phyloP scores from a whole-genome alignment of 73 alveolate genomes.

The Paramecium tetraurelia region DNA sequence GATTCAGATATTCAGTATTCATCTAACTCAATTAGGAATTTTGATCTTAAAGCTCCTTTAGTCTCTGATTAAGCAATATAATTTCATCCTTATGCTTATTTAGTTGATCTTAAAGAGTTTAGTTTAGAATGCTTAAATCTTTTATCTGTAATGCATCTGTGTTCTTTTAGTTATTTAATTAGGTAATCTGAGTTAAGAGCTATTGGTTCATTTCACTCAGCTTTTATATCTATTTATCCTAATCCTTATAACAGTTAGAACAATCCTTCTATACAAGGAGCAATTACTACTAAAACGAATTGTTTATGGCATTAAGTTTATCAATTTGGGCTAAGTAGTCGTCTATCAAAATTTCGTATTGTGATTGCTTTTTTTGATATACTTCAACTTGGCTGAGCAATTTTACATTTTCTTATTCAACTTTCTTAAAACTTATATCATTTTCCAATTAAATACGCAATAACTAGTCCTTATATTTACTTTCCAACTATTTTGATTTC shows the following conservation, averaged over 20 bases:
- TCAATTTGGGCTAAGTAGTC: not conserved
- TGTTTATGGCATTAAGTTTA: not conserved
- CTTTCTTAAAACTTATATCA: not conserved
- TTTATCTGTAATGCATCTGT: not conserved
- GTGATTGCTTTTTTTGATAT: not conserved
- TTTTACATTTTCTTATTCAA: not conserved
- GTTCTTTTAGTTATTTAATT: not conserved
- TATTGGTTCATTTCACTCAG: not conserved
- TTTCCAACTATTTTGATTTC: not conserved
- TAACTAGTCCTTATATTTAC: not conserved
- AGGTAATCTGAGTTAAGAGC: not conserved
- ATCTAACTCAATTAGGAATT: not conserved
- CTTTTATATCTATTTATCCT: not conserved
- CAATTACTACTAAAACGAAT: not conserved
- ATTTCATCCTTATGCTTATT: not conserved
- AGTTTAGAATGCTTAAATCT: not conserved
- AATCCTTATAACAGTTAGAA: not conserved
- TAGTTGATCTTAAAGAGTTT: not conserved
- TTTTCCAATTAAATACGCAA: not conserved
- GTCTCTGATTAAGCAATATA: not conserved
- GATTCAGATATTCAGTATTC: not conserved
- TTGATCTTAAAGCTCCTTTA: not conserved
- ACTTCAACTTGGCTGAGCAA: not conserved
- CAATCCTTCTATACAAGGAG: not conserved
- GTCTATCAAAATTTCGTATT: not conserved